Conservation (phyloP, 164 flowering plant species). For the Piper betle region DNA sequence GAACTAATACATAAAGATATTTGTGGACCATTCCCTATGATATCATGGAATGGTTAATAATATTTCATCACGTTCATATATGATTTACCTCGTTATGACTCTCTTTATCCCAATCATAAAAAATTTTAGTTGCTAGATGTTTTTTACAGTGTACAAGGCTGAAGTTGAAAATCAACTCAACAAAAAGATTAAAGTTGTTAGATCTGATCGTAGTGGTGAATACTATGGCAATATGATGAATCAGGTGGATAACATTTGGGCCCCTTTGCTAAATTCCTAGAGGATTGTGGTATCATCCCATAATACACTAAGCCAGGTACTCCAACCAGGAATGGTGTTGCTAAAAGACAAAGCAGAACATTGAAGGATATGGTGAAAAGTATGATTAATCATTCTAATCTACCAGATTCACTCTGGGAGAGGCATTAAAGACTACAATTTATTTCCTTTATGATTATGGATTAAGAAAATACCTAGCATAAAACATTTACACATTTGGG, state of each 20-base stretch:
- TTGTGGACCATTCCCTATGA: constrained; percentile 5
- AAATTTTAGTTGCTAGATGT: background rate
- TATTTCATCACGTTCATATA: constrained; percentile 1
- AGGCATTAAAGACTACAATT: no score
- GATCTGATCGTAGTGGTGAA: no score
- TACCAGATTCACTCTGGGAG: background rate
- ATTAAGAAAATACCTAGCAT: no score
- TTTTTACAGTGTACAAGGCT: background rate
- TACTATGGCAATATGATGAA: no score
- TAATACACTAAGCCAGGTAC: background rate
- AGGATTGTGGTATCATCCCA: no score
- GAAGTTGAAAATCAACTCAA: no score
- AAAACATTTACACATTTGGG: no score
- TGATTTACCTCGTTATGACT: background rate
- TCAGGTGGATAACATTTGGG: background rate
- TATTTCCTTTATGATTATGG: no score
- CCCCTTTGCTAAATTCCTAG: background rate
- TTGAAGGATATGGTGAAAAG: no score
- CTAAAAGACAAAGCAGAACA: background rate
- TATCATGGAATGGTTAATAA: constrained; percentile 7
- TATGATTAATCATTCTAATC: no score
- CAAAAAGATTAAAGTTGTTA: no score
- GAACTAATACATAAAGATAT: no score
- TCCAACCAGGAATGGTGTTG: background rate
- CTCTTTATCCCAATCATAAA: background rate